A percentile compares a stretch with the other conserved stretches of the same genome.
phyloP scores from a whole-genome alignment of 495 filamentous ascomycete species.

The Talaromyces stipitatus region DNA sequence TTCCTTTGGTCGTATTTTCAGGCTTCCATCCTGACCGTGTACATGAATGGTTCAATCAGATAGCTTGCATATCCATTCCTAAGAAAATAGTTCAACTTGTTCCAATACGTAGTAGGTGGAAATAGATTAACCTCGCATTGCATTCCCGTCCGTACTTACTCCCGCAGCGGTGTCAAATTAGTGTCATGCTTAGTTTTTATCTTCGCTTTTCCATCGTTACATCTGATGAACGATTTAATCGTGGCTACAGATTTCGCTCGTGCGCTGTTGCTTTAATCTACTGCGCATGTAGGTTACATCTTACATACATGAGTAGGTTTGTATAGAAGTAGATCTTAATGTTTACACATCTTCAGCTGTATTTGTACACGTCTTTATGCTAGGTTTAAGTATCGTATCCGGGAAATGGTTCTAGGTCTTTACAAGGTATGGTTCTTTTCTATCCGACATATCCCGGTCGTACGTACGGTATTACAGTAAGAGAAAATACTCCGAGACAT shows the following conservation, averaged over 20 bases:
- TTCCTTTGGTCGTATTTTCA: too few species aligned
- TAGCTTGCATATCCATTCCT: not conserved
- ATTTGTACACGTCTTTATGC: not conserved
- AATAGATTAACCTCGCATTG: conserved; percentile 11
- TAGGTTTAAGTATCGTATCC: not conserved
- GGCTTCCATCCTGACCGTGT: not conserved
- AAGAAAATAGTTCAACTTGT: not conserved
- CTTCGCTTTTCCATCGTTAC: not conserved
- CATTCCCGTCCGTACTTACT: conserved; percentile 9
- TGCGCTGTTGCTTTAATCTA: not conserved
- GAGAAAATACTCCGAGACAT: not conserved
- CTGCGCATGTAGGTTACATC: not conserved
- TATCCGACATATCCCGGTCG: not conserved
- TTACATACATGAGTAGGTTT: not conserved
- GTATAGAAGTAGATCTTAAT: not conserved
- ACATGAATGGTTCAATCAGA: not conserved
- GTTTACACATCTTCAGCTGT: not conserved
- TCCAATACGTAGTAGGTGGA: not conserved
- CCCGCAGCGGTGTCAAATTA: not conserved
- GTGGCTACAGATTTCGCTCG: not conserved
- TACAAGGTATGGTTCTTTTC: not conserved
- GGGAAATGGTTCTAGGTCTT: not conserved
- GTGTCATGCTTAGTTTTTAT: not conserved
- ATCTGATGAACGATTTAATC: not conserved
- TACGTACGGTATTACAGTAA: not conserved